phyloP scores from a whole-genome alignment of 768 basidiomycete species.

The Kwoniella dendrophila region DNA sequence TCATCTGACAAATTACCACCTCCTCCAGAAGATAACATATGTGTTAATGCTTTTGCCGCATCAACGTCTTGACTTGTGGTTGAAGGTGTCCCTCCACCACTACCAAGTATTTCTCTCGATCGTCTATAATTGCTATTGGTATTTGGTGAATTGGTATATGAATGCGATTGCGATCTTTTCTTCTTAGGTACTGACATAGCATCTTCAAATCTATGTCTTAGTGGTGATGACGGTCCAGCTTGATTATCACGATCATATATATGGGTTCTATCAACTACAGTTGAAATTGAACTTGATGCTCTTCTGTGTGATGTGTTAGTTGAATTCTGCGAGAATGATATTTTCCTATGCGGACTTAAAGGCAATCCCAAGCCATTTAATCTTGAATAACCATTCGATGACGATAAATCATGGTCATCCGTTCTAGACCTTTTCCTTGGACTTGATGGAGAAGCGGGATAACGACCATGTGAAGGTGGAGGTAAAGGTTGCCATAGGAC shows the following conservation, averaged over 20 bases:
- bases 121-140: too few species aligned
- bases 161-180: conserved; percentile 45
- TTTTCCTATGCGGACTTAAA: not conserved
- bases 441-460: conserved; percentile 29
- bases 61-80: conserved; percentile 48
- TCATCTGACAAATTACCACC: conserved; percentile 12
- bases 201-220: conserved; percentile 15
- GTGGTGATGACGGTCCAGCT: conserved; percentile 19
- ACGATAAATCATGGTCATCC: conserved; percentile 24
- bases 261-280: not conserved
- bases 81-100: too few species aligned
- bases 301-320: conserved; percentile 13
- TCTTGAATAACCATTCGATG: too few species aligned
- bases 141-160: conserved; percentile 13
- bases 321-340: not conserved
- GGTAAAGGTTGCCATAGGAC: conserved; percentile 52
- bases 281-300: conserved; percentile 19
- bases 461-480: conserved; percentile 35
- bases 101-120: too few species aligned
- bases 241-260: not conserved
- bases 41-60: conserved; percentile 50
- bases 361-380: conserved; percentile 16
- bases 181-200: conserved; percentile 25
- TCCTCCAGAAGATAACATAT: conserved; percentile 42
- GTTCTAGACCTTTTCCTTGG: conserved; percentile 41